Evolutionary conservation across 495 filamentous ascomycete species (phyloP).

Genomic region (Astrothelium subdiscretum): DNA sequence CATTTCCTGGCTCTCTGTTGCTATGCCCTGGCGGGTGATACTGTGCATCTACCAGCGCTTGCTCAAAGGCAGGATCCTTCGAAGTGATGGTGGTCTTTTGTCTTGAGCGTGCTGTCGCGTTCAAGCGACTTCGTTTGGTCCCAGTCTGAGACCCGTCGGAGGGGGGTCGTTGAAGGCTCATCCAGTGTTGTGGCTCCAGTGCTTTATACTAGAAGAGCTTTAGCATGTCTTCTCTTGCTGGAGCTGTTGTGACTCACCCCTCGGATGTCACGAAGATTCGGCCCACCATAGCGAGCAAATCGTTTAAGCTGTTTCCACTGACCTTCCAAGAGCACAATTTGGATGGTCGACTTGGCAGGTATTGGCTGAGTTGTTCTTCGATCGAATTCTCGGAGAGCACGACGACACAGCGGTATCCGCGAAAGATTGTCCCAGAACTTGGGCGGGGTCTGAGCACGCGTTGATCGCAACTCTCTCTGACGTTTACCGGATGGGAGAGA

Average conservation of each 20-base stretch:
- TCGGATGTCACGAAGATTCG: slow-evolving; percentile 16
- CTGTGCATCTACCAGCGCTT: slow-evolving; percentile 4
- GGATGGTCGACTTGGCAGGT: background rate
- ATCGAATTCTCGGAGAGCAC: slow-evolving; percentile 19
- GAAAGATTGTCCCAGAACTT: slow-evolving; percentile 20
- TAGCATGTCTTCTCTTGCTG: slow-evolving; percentile 1
- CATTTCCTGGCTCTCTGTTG: background rate
- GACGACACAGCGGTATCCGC: slow-evolving; percentile 10
- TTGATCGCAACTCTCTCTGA: background rate
- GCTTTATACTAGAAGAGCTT: slow-evolving; percentile 6
- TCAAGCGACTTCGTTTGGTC: background rate
- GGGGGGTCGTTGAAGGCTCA: slow-evolving; percentile 1
- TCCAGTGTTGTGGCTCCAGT: background rate
- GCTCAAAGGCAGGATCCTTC: slow-evolving; percentile 5
- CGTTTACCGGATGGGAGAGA: background rate
- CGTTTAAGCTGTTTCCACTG: slow-evolving; percentile 11
- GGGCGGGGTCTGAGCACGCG: slow-evolving; percentile 9
- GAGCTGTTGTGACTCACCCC: slow-evolving; percentile 11
- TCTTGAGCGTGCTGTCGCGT: slow-evolving; percentile 3
- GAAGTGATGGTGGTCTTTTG: slow-evolving; percentile 4
- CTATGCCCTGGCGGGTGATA: slow-evolving; percentile 4
- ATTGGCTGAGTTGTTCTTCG: slow-evolving; percentile 12
- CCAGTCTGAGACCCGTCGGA: background rate
- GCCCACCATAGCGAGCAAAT: slow-evolving; percentile 22
- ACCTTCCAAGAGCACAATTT: background rate